Evolutionary conservation across 208 protist genomes (phyloP).

Genomic region (Lotmaria passim): DNA sequence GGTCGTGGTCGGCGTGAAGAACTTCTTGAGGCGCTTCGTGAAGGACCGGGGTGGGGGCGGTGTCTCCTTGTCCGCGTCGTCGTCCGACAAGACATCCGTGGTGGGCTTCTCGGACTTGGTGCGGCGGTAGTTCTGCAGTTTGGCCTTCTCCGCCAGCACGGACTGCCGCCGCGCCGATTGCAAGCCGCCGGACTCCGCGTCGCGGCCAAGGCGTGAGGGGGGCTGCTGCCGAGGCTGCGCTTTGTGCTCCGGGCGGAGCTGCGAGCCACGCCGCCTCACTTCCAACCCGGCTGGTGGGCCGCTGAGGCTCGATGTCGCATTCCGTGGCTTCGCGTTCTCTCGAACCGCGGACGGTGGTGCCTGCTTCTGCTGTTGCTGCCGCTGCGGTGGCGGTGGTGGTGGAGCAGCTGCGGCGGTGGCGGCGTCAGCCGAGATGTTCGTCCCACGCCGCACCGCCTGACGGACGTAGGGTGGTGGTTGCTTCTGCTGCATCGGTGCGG

Average conservation of each 20-base stretch:
- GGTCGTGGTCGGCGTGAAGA: conserved; percentile 1
- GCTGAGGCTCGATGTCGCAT: neutral
- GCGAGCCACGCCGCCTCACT: neutral
- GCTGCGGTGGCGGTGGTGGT: neutral
- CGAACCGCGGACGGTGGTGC: neutral
- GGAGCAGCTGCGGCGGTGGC: neutral
- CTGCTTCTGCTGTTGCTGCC: neutral
- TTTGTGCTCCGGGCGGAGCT: neutral
- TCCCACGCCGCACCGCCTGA: neutral
- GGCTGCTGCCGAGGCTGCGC: neutral
- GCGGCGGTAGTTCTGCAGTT: neutral
- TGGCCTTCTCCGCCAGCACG: conserved; percentile 5
- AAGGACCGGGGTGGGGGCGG: neutral
- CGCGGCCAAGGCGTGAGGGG: neutral
- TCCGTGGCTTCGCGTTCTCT: neutral
- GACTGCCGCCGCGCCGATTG: neutral
- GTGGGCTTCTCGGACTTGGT: neutral
- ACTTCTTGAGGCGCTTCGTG: conserved; percentile 4
- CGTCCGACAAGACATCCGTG: neutral
- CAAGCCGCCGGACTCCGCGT: neutral
- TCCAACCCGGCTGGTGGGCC: neutral
- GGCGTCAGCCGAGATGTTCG: neutral
- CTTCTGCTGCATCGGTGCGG: neutral
- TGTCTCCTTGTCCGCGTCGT: neutral
- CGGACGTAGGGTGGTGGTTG: neutral